Percentiles rank a stretch among this genome's conserved stretches.
Conservation (phyloP, 192 early-diverging fungal genomes). For the Coemansia sp. region DNA sequence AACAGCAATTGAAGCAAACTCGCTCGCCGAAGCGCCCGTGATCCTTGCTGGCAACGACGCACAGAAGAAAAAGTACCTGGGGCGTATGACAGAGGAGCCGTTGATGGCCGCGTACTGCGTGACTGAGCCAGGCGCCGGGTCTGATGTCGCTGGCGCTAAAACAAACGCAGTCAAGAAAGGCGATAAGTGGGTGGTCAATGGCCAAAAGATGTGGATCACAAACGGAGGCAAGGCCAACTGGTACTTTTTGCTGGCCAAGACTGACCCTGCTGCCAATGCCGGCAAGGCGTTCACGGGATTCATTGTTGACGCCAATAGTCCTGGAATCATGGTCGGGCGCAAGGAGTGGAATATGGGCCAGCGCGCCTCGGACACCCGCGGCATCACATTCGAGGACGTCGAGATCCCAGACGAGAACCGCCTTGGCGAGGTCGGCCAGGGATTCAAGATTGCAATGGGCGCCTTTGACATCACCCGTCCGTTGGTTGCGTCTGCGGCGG, state of each 20-base stretch:
- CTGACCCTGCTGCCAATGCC: slow-evolving; percentile 75
- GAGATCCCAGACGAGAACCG: slow-evolving; percentile 80
- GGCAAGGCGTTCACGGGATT: slow-evolving; percentile 94
- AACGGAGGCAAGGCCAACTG: slow-evolving; percentile 97
- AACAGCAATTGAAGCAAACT: slow-evolving; percentile 97
- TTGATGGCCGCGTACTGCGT: slow-evolving; percentile 95
- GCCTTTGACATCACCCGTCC: slow-evolving; percentile 95
- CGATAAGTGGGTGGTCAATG: slow-evolving; percentile 81
- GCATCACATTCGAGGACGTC: slow-evolving; percentile 84
- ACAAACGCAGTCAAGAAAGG: slow-evolving; percentile 75
- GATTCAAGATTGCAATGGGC: slow-evolving; percentile 98
- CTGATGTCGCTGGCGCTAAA: slow-evolving; percentile 72
- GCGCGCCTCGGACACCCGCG: slow-evolving; percentile 88
- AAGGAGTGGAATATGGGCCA: slow-evolving; percentile 99
- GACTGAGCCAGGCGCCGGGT: slow-evolving; percentile 78
- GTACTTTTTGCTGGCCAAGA: slow-evolving; percentile 94
- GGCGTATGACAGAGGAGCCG: slow-evolving; percentile 94
- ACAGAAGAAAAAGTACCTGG: slow-evolving; percentile 97
- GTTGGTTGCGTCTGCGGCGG: slow-evolving; percentile 84
- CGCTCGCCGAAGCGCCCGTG: slow-evolving; percentile 87
- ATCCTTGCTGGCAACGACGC: slow-evolving; percentile 84
- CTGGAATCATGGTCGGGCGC: slow-evolving; percentile 88
- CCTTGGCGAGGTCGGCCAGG: slow-evolving; percentile 72
- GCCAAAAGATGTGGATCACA: slow-evolving; percentile 98
- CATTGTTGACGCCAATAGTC: slow-evolving; percentile 89